phyloP scores from a whole-genome alignment of 2,329 filamentous ascomycete species.

The Monascus ruber region DNA sequence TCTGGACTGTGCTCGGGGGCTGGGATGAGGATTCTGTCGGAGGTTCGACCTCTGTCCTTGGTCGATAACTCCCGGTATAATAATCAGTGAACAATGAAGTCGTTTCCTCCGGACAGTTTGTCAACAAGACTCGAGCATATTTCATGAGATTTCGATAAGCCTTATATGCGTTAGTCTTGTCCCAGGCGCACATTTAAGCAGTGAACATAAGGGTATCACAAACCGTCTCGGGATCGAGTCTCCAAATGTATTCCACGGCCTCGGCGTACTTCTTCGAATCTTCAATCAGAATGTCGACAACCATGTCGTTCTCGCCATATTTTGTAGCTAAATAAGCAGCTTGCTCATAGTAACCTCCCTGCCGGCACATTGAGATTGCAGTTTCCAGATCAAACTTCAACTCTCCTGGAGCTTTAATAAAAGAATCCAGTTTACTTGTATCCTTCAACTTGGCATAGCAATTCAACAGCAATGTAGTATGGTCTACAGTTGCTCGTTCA shows the following conservation, averaged over 20 bases:
- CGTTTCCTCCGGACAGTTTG: conserved; percentile 70
- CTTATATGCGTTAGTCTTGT: conserved; percentile 35
- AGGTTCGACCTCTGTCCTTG: conserved; percentile 52
- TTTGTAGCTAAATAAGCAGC: conserved; percentile 91
- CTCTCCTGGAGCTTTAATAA: conserved; percentile 83
- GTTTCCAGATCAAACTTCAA: conserved; percentile 96
- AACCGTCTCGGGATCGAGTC: conserved; percentile 66
- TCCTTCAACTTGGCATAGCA: conserved; percentile 98
- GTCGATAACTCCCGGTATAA: conserved; percentile 74
- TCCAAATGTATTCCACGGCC: conserved; percentile 83
- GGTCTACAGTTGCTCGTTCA: conserved; percentile 83
- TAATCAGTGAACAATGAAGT: conserved; percentile 89
- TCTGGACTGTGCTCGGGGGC: conserved; percentile 68
- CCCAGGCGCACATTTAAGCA: too few species aligned
- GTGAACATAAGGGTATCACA: conserved; percentile 18
- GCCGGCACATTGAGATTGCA: conserved; percentile 92
- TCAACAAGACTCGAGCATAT: conserved; percentile 81
- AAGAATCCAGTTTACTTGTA: conserved; percentile 87
- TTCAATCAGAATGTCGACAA: conserved; percentile 91
- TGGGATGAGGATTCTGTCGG: conserved; percentile 35
- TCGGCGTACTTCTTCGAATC: conserved; percentile 85
- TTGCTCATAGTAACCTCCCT: conserved; percentile 94
- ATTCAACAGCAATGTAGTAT: conserved; percentile 87
- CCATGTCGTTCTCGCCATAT: conserved; percentile 84
- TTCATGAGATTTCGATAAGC: conserved; percentile 88